Evolutionary conservation across 257 asterid species (phyloP).

Genomic region (Jacaranda copaia): DNA sequence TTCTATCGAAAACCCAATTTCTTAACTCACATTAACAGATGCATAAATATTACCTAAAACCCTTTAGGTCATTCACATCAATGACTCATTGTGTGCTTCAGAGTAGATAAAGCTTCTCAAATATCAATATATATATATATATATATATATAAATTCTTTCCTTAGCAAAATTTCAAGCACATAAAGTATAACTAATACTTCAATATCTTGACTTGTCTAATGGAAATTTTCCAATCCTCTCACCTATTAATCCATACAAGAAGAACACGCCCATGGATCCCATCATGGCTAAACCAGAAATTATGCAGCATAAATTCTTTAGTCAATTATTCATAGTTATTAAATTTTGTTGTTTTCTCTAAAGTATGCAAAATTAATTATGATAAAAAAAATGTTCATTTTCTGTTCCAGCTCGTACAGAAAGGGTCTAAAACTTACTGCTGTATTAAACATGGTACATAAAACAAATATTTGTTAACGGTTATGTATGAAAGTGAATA

Average conservation of each 20-base stretch:
- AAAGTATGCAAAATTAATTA: conserved; percentile 27
- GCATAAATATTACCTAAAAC: too few relatives aligned
- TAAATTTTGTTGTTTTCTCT: neutral
- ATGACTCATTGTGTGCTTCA: neutral
- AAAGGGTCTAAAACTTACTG: conserved; percentile 9
- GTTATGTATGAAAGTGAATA: neutral
- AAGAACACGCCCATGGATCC: neutral
- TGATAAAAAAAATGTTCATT: neutral
- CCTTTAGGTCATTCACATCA: too few relatives aligned
- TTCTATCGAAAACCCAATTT: too few relatives aligned
- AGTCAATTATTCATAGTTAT: neutral
- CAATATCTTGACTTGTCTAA: neutral
- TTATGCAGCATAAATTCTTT: conserved; percentile 17
- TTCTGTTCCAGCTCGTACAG: conserved; percentile 20
- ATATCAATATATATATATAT: too few relatives aligned
- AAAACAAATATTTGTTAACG: conserved; percentile 1
- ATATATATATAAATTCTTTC: neutral
- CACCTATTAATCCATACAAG: neutral
- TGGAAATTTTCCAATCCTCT: neutral
- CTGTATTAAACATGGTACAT: conserved; percentile 12
- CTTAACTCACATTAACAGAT: too few relatives aligned
- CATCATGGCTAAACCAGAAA: neutral
- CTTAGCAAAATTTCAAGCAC: neutral
- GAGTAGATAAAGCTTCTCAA: neutral
- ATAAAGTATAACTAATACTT: neutral